Percentiles rank a stretch among this genome's conserved stretches.
Conservation (phyloP, 2,329 filamentous ascomycete genomes). For the Sarocladiaceae sp. region DNA sequence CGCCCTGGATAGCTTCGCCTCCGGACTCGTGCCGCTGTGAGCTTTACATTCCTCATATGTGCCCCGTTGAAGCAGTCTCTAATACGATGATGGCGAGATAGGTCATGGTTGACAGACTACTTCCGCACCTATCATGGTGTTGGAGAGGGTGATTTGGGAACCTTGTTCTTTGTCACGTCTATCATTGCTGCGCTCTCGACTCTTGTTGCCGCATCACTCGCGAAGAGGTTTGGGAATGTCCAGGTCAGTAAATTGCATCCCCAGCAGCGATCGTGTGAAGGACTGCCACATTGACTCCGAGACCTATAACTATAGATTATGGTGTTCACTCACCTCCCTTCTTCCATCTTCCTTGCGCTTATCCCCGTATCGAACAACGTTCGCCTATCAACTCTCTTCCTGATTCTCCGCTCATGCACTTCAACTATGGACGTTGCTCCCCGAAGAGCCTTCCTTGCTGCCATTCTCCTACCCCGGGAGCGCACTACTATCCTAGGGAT, state of each 20-base stretch:
- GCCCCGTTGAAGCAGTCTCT: too few species aligned
- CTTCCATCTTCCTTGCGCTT: conserved; percentile 56
- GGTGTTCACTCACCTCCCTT: conserved; percentile 69
- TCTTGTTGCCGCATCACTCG: conserved; percentile 46
- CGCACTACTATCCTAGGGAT: conserved; percentile 67
- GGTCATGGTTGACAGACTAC: conserved; percentile 53
- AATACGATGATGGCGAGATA: conserved; percentile 31
- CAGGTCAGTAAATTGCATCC: conserved; percentile 39
- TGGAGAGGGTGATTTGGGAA: conserved; percentile 42
- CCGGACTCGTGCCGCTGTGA: conserved; percentile 60
- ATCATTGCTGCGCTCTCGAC: conserved; percentile 46
- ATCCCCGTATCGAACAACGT: conserved; percentile 52
- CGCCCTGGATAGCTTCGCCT: conserved; percentile 62
- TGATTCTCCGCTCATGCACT: conserved; percentile 55
- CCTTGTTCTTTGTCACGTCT: conserved; percentile 48
- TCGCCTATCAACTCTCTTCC: conserved; percentile 49
- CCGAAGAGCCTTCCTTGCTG: conserved; percentile 61
- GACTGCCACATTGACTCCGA: neutral
- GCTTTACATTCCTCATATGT: too few species aligned
- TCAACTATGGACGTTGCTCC: conserved; percentile 67
- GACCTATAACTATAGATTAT: conserved; percentile 52
- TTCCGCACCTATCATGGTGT: conserved; percentile 44
- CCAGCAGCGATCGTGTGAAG: neutral
- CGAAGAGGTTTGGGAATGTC: conserved; percentile 54
- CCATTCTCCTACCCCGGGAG: conserved; percentile 56